phyloP scores from a whole-genome alignment of 2,329 filamentous ascomycete genomes.

The Trichoderma koningiopsis region DNA sequence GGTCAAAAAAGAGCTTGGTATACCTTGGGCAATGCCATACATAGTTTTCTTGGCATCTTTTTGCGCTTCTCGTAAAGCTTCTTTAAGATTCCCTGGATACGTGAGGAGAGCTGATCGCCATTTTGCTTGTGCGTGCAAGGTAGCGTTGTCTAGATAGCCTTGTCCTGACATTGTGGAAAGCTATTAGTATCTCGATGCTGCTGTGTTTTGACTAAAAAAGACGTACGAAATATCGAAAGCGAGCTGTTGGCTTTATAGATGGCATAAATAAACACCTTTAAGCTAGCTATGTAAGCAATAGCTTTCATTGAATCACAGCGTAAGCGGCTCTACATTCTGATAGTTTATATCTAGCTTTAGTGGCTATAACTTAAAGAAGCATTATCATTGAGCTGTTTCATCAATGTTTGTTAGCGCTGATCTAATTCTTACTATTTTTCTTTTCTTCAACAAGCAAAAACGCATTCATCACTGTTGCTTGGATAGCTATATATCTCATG shows the following conservation, averaged over 20 bases:
- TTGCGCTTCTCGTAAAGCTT: conserved; percentile 13
- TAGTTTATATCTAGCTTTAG: neutral
- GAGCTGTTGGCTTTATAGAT: neutral
- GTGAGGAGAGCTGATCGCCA: conserved; percentile 13
- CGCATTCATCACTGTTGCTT: neutral
- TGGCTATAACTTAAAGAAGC: neutral
- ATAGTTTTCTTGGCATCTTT: conserved; percentile 8
- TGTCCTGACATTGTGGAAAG: neutral
- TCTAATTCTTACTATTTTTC: neutral
- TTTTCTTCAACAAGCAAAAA: neutral
- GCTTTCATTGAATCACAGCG: neutral
- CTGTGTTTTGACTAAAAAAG: neutral
- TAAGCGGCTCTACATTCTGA: neutral
- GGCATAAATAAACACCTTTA: neutral
- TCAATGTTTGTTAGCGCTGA: neutral
- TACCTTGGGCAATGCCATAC: conserved; percentile 10
- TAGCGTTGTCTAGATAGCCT: conserved; percentile 1
- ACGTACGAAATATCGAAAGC: neutral
- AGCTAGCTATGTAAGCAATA: neutral
- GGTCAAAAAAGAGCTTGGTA: conserved; percentile 14
- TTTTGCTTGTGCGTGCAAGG: conserved; percentile 5
- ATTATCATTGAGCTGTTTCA: neutral
- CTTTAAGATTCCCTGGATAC: conserved; percentile 13
- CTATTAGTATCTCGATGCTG: neutral
- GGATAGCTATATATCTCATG: neutral